Percentiles rank a stretch among this genome's conserved stretches.
These are phyloP conservation scores for Petunia secreta DNA, from an alignment of 257 asterid genomes.

Conservation along the genomic window DNA sequence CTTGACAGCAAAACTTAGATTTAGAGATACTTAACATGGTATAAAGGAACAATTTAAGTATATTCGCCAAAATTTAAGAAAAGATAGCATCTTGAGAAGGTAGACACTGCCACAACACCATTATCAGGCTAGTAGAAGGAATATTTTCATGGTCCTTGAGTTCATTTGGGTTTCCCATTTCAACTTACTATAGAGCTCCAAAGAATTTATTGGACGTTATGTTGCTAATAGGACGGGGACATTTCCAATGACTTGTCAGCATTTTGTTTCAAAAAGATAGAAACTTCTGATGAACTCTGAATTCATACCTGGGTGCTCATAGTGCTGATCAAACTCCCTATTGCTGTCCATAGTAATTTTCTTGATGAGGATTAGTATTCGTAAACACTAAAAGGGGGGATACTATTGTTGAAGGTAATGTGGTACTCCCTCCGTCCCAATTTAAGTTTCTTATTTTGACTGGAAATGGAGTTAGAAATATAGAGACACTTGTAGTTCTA, in stretches of 20 bases:
- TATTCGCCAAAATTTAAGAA: slow-evolving; percentile 3
- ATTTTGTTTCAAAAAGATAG: neutral
- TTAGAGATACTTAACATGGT: neutral
- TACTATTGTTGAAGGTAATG: neutral
- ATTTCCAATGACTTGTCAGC: neutral
- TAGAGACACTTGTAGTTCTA: too few species aligned
- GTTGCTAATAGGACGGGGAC: neutral
- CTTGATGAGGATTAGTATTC: neutral
- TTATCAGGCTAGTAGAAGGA: neutral
- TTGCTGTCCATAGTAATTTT: neutral
- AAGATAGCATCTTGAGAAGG: neutral
- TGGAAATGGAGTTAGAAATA: too few species aligned
- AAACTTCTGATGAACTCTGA: neutral
- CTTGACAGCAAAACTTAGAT: neutral
- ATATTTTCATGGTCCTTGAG: neutral
- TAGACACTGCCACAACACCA: neutral
- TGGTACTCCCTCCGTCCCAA: neutral
- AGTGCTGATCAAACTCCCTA: neutral
- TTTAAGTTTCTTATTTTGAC: too few species aligned
- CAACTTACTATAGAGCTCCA: neutral
- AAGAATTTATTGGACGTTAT: neutral
- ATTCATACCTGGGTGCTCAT: neutral
- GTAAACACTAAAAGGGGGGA: neutral
- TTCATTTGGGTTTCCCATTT: slow-evolving; percentile 3
- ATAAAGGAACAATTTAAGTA: neutral